Conservation (phyloP, 192 early-diverging fungal genomes). For the Gamsiella multidivaricata region DNA sequence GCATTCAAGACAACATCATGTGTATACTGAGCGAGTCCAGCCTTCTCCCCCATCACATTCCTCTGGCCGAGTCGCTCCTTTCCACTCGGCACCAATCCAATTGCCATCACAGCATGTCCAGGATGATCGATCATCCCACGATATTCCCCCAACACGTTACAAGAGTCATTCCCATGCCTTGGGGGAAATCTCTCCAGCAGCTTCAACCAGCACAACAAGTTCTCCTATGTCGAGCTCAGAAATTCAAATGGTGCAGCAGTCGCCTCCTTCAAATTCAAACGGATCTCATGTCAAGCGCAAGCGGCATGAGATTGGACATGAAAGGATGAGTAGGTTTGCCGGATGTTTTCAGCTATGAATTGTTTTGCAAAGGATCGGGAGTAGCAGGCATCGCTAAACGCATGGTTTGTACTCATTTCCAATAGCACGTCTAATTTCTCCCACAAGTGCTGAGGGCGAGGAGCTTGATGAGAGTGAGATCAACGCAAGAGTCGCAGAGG, state of each 20-base stretch:
- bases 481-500: neutral
- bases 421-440: conserved; percentile 19
- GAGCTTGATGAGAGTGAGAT: conserved; percentile 7
- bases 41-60: neutral
- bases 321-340: conserved; percentile 17
- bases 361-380: too few species aligned
- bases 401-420: too few species aligned
- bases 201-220: neutral
- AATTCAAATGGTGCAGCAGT: conserved; percentile 1
- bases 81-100: conserved; percentile 37
- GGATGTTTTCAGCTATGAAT: neutral
- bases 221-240: conserved; percentile 39
- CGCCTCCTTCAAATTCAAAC: conserved; percentile 1
- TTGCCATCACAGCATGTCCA: conserved; percentile 22
- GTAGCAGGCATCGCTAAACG: too few species aligned
- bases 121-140: neutral
- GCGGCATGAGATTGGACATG: conserved; percentile 8
- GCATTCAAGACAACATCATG: neutral
- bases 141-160: conserved; percentile 8
- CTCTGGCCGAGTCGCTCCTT: conserved; percentile 3
- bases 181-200: conserved; percentile 1
- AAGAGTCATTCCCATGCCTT: conserved; percentile 10
- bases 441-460: conserved; percentile 14
- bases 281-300: conserved; percentile 14
- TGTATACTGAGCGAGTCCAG: conserved; percentile 11